Base-by-base conservation (phyloP, 1,139 yeast species). In the Suhomyces ambrosiae region DNA sequence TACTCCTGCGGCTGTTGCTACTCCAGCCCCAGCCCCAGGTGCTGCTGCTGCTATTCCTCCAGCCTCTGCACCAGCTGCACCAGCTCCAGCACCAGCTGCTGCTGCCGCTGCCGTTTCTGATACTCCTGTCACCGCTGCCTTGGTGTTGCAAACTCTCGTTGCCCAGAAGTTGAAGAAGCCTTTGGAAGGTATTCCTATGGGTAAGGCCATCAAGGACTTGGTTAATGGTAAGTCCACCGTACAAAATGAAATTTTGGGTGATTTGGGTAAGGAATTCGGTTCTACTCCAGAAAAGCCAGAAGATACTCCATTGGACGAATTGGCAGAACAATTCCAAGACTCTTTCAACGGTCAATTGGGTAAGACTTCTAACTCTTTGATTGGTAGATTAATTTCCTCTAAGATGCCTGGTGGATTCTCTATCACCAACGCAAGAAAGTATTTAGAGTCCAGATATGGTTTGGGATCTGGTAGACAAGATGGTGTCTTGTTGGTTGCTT, bases 371-470 rank as follows among this genome's bases (percentile, higher is more conserved):
- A 71, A 89, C 32, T 85, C 96, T 23, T 76, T 92, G 53, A 76
- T 92, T 50, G 87, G 96, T 45, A 84, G 97, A 69, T 76, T 92
- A 59, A 85, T 90, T 74, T 83, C 97, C 12, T 85, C 97, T 25
- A 92, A 92, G 74, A 92, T 92, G 97, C 97, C 98, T 42, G 98
- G 98, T 77, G 98, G 98, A 21, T 92, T 90, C 70, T 85, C 95
- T 41, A 84, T 89, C 54, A 85, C 97, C 46, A 70, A 77, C 48
- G 95, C 96, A 37, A 85, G 97, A 74, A 88, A 88, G 63, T 86
- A 92, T 68, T 78, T 92, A 61, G 90, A 86, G 68, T 63, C 90
- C 29, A 80, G 92, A 64, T 92, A 83, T 83, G 98, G 98, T 47
- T 77, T 92, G 56, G 95, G 86, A 47, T 47, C 86, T 32, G 97